Base-by-base conservation (phyloP, 495 filamentous ascomycete species). In the Penicillium bovifimosum region DNA sequence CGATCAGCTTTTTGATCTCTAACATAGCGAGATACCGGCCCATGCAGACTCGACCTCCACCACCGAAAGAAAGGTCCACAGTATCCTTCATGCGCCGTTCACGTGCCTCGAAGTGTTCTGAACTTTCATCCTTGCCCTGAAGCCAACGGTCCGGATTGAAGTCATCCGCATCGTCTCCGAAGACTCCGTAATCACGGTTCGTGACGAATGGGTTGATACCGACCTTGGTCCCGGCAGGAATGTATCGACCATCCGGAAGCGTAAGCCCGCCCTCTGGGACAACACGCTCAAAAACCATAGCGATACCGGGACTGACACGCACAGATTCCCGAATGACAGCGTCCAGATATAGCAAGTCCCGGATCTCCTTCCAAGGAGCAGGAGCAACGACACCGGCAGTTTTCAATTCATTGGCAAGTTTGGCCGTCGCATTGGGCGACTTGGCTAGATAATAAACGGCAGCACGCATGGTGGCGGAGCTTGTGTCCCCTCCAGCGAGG, bases 1-100 rank as follows among this genome's bases (percentile, higher is more conserved):
- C 86, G 46, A 90, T 81, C 49, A 91, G 60, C 73, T 91, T 91
- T 55, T 88, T 87, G 46, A 90, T 84, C 76, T 91, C 87, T 65
- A 91, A 54, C 68, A 86, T 63, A 47, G 80, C 82, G 50, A 91
- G 83, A 57, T 91, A 90, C 71, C 79, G 78, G 4, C 86, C 86
- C 49, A 87, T 85, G 63, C 86, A 89, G 3, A 80, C 77, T 32
- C 86, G 66, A 5, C 71, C 71, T n/a, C 86, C 86, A 1, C 78
- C 82, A 9, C 86, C 84, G 69, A 86, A 90, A 26, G 67, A 71
- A 11, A 81, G 64, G 55, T 77, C 55, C n/a, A 60, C 43, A 5
- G 57, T 60, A 47, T 63, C 54, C 35, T 60, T 60, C 60, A 63
- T 63, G 2, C 51, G 57, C n/a, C 54, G 31, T 3, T 27, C 36